Conservation (phyloP, 2,329 filamentous ascomycete species). For the Onygena corvina region DNA sequence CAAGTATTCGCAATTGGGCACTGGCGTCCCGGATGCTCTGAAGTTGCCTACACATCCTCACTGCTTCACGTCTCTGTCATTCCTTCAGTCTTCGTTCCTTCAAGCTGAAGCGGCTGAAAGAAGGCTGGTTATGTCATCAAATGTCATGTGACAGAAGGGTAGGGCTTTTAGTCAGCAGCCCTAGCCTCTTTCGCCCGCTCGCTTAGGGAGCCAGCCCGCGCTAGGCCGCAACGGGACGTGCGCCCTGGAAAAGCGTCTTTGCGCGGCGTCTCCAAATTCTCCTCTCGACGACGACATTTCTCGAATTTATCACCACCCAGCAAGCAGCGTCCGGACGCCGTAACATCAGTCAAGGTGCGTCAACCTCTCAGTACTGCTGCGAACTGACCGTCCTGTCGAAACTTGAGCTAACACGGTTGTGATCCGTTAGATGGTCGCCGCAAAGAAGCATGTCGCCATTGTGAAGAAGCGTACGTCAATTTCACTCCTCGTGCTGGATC, state of each 20-base stretch:
- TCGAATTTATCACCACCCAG: slow-evolving; percentile 21
- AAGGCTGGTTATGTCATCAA: not conserved
- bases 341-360: slow-evolving; percentile 35
- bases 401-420: slow-evolving; percentile 11
- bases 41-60: no score
- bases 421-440: slow-evolving; percentile 73
- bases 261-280: slow-evolving; percentile 1
- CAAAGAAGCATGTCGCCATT: slow-evolving; percentile 98
- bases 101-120: not conserved
- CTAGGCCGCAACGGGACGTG: slow-evolving; percentile 4
- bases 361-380: no score
- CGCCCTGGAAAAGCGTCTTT: slow-evolving; percentile 5
- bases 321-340: slow-evolving; percentile 30
- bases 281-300: slow-evolving; percentile 1
- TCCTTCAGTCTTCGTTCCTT: not conserved
- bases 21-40: no score
- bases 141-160: not conserved
- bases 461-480: slow-evolving; percentile 96
- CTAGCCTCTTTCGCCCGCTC: slow-evolving; percentile 10
- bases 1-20: no score
- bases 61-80: not conserved
- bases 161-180: slow-evolving; percentile 12
- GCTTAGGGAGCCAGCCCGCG: slow-evolving; percentile 11
- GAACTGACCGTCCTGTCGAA: not conserved
- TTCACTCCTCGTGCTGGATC: not conserved